These are phyloP conservation scores for Colletotrichum sp. DNA, from an alignment of 2,329 filamentous ascomycete genomes.

Conservation along the genomic window DNA sequence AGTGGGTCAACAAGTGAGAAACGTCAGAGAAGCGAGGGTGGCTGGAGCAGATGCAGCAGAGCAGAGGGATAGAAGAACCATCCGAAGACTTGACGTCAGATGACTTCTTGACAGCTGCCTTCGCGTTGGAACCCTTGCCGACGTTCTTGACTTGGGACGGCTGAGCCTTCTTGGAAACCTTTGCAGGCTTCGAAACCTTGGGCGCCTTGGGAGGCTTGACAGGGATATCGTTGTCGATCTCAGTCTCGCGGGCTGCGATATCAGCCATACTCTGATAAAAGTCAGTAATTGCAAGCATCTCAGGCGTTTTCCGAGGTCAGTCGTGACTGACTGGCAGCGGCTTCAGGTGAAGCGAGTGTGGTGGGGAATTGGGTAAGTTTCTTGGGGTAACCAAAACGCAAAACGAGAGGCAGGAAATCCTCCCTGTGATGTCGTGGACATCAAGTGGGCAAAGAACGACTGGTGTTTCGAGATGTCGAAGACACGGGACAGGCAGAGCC, in stretches of 20 bases:
- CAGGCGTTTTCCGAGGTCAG: not conserved
- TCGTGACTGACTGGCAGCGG: constrained; percentile 13
- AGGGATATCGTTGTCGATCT: not conserved
- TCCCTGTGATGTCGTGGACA: not conserved
- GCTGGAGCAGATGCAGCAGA: constrained; percentile 84
- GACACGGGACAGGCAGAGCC: not conserved
- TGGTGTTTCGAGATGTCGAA: not conserved
- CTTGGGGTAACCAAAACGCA: constrained; percentile 14
- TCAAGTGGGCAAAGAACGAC: constrained; percentile 3
- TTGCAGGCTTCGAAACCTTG: not conserved
- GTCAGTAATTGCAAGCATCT: constrained; percentile 6
- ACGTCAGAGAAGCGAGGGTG: constrained; percentile 84
- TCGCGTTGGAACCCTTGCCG: not conserved
- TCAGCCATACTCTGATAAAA: constrained; percentile 41
- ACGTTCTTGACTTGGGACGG: not conserved
- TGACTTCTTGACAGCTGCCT: constrained; percentile 23
- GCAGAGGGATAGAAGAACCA: constrained; percentile 63
- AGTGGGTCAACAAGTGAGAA: constrained; percentile 90
- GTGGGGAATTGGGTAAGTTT: not conserved
- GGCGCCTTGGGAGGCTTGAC: not conserved
- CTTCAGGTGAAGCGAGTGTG: constrained; percentile 1
- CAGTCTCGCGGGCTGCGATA: constrained; percentile 13
- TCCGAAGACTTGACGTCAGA: constrained; percentile 14
- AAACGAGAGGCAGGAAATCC: constrained; percentile 9
- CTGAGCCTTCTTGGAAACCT: not conserved